Percentiles rank a stretch among this genome's conserved stretches.
Conservation (phyloP, 352 stramenopile species). For the Lagenidium giganteum region DNA sequence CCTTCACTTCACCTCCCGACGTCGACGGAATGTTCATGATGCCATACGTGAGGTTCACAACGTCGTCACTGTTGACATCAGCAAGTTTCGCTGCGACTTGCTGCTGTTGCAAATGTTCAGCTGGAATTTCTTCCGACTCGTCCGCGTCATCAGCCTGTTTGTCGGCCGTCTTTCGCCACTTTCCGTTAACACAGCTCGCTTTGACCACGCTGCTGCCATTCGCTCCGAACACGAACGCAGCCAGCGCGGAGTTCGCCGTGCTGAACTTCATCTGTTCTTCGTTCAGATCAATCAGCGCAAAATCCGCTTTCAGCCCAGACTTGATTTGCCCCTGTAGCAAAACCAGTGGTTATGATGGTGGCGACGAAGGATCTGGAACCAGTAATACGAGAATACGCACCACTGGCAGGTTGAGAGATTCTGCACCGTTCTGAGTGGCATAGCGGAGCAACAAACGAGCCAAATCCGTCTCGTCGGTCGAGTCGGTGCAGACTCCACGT, state of each 20-base stretch:
- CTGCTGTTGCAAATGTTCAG: constrained; percentile 40
- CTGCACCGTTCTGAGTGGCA: constrained; percentile 55
- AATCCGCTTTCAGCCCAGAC: constrained; percentile 56
- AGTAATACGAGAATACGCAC: constrained; percentile 22
- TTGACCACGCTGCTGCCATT: constrained; percentile 70
- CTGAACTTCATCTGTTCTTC: constrained; percentile 73
- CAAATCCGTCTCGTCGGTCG: constrained; percentile 46
- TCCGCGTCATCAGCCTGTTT: background rate
- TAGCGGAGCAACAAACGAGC: constrained; percentile 64
- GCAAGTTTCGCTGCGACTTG: constrained; percentile 40
- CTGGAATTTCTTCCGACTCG: constrained; percentile 14
- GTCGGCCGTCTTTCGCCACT: constrained; percentile 41
- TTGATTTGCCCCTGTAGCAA: constrained; percentile 58
- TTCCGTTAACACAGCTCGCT: constrained; percentile 66
- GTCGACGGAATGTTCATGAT: constrained; percentile 72
- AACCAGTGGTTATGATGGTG: constrained; percentile 1
- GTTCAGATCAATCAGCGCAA: constrained; percentile 58
- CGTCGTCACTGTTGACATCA: constrained; percentile 51
- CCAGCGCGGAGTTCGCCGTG: constrained; percentile 46
- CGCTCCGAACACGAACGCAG: constrained; percentile 62
- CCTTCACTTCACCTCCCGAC: constrained; percentile 63
- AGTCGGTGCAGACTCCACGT: constrained; percentile 55
- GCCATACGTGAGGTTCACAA: constrained; percentile 54
- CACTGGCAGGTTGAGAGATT: constrained; percentile 63
- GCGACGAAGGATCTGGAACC: background rate